phyloP scores from a whole-genome alignment of 495 filamentous ascomycete genomes.

The Penicillium bialowiezense region DNA sequence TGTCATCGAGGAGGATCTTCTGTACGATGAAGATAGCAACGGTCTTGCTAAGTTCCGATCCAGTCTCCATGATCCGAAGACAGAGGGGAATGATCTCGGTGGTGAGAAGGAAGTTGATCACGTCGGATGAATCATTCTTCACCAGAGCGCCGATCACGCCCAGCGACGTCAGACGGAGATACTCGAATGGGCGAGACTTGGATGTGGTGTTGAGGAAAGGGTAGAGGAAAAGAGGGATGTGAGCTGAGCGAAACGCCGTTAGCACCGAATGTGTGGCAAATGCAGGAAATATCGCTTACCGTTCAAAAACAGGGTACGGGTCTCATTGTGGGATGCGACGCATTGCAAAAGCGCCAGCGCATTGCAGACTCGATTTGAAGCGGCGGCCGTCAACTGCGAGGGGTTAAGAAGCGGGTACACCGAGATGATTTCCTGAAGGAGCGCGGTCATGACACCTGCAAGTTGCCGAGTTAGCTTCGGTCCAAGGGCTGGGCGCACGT shows the following conservation, averaged over 20 bases:
- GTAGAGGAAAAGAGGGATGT: slow-evolving; percentile 97
- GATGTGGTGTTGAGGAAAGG: slow-evolving; percentile 99
- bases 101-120: slow-evolving; percentile 97
- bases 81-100: slow-evolving; percentile 99
- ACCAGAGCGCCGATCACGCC: slow-evolving; percentile 97
- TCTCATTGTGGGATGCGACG: slow-evolving; percentile 97
- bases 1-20: slow-evolving; percentile 96
- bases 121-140: slow-evolving; percentile 98
- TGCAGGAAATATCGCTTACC: slow-evolving; percentile 63
- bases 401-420: slow-evolving; percentile 96
- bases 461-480: slow-evolving; percentile 25
- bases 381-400: slow-evolving; percentile 92
- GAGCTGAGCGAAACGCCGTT: slow-evolving; percentile 54
- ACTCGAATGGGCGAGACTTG: slow-evolving; percentile 97
- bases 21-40: slow-evolving; percentile 99
- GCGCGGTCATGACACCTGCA: slow-evolving; percentile 93
- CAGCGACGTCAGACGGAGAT: slow-evolving; percentile 94
- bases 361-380: slow-evolving; percentile 97
- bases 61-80: slow-evolving; percentile 98
- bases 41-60: slow-evolving; percentile 97
- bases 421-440: slow-evolving; percentile 98
- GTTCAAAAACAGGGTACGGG: slow-evolving; percentile 84
- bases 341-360: slow-evolving; percentile 95
- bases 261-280: no score
- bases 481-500: slow-evolving; percentile 14